A percentile compares a stretch with the other conserved stretches of the same genome.
Conservation (phyloP, 768 basidiomycete genomes). For the Leccinum rimulosum region DNA sequence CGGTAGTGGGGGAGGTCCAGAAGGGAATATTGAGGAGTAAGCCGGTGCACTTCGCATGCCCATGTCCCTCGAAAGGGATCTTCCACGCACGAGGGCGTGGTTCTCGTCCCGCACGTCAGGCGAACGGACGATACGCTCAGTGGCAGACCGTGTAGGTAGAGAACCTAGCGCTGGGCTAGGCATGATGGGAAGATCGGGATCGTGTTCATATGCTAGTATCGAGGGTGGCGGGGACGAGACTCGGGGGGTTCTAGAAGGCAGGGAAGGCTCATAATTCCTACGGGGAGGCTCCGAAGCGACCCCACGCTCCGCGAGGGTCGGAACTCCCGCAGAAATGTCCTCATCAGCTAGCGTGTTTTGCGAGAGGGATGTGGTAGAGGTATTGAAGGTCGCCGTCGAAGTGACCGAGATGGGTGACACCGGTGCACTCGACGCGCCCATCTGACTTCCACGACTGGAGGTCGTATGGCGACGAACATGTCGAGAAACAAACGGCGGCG, state of each 20-base stretch:
- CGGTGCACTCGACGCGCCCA: conserved; percentile 30
- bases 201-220: conserved; percentile 24
- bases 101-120: conserved; percentile 29
- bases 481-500: conserved; percentile 33
- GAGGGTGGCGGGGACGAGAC: conserved; percentile 25
- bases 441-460: conserved; percentile 32
- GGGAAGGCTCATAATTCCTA: conserved; percentile 14
- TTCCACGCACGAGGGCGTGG: conserved; percentile 27
- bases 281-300: conserved; percentile 26
- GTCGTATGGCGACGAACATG: conserved; percentile 34
- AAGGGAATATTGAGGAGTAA: conserved; percentile 33
- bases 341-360: conserved; percentile 18
- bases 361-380: conserved; percentile 20
- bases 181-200: conserved; percentile 26
- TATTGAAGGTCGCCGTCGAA: conserved; percentile 28
- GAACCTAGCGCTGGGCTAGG: conserved; percentile 14
- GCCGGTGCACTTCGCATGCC: conserved; percentile 34
- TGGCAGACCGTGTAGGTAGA: conserved; percentile 31
- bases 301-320: conserved; percentile 17
- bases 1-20: conserved; percentile 31
- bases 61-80: conserved; percentile 32
- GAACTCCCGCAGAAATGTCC: conserved; percentile 16
- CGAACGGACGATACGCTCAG: conserved; percentile 31
- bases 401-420: conserved; percentile 31
- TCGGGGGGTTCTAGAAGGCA: conserved; percentile 20